Evolutionary conservation across 2,329 filamentous ascomycete species (phyloP).

Genomic region (Neoascochyta sp.): DNA sequence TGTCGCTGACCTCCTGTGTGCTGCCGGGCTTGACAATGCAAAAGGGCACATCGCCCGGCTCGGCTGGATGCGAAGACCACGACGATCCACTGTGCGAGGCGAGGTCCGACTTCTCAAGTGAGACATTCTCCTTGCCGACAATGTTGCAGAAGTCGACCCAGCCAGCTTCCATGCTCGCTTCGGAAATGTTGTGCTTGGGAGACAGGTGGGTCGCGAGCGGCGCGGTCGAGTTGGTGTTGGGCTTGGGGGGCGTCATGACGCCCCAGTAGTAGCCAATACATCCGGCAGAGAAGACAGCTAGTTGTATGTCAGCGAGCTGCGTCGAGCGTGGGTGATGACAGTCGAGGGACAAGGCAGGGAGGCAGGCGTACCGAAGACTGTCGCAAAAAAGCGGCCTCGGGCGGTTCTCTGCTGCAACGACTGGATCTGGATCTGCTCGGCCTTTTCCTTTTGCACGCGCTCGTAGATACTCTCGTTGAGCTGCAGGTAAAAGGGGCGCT

Average conservation of each 20-base stretch:
- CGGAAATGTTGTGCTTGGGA: constrained; percentile 54
- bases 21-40: constrained; percentile 71
- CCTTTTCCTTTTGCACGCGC: constrained; percentile 56
- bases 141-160: constrained; percentile 62
- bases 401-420: constrained; percentile 23
- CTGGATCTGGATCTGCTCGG: constrained; percentile 48
- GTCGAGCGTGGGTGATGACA: background rate
- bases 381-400: constrained; percentile 38
- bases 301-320: constrained; percentile 6
- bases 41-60: constrained; percentile 46
- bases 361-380: constrained; percentile 18
- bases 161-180: constrained; percentile 59
- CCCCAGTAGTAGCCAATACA: constrained; percentile 56
- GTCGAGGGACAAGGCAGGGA: background rate
- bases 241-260: constrained; percentile 45
- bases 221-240: constrained; percentile 54
- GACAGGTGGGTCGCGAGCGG: constrained; percentile 48
- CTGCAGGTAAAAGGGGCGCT: constrained; percentile 56
- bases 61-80: constrained; percentile 55
- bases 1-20: constrained; percentile 78
- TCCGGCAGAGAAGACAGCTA: constrained; percentile 53
- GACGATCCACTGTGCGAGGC: constrained; percentile 58
- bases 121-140: constrained; percentile 61
- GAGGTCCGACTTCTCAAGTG: constrained; percentile 53
- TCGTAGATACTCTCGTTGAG: constrained; percentile 60